Evolutionary conservation across 2,329 filamentous ascomycete species (phyloP), one percentile per base, ranked within the genome.

Genomic region (Colletotrichum sp.): DNA sequence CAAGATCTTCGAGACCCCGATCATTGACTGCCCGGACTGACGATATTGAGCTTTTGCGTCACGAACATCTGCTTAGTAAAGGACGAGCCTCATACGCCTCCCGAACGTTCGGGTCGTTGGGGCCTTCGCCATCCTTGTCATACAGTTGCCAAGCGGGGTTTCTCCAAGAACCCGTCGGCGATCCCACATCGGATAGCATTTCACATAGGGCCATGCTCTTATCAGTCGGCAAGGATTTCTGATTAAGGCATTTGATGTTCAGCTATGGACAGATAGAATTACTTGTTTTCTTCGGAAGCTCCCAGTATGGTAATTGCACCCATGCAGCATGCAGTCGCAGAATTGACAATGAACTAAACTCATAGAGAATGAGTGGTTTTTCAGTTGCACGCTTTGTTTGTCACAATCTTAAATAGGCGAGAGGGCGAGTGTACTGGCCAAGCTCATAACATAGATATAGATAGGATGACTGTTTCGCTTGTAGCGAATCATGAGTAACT

Each of bases 221-320:
- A 52, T 52, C 43, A 52, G 43, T 52, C 0, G 12, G 43, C 10
- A 52, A 52, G 43, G 43, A 5, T 52, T 21, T 21, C 10, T 52
- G 43, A 52, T 52, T 13, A 13, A 1, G 10, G 43, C 10, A 21
- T 52, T 52, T 12, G 18, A n/a, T 2, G 5, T 48, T n/a, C 2
- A 48, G 9, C 1, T n/a, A 12, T 12, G 1, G 3, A n/a, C 18
- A 52, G 43, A 13, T 21, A 21, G 6, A 52, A 13, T 1, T 52
- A 8, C 6, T 12, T 21, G 10, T 13, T 52, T 5, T 1, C 43
- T 52, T 13, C 43, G n/a, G 1, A 13, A 52, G n/a, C 43, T 52
- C 10, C 10, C 0, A 5, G n/a, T 8, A 21, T 21, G n/a, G 0
- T 2, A 0, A 8, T 52, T 8, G 0, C n/a, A 8, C n/a, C 4